Percentiles rank a stretch among this genome's conserved stretches.
Conservation (phyloP, 768 basidiomycete species). For the Amanita thiersii region DNA sequence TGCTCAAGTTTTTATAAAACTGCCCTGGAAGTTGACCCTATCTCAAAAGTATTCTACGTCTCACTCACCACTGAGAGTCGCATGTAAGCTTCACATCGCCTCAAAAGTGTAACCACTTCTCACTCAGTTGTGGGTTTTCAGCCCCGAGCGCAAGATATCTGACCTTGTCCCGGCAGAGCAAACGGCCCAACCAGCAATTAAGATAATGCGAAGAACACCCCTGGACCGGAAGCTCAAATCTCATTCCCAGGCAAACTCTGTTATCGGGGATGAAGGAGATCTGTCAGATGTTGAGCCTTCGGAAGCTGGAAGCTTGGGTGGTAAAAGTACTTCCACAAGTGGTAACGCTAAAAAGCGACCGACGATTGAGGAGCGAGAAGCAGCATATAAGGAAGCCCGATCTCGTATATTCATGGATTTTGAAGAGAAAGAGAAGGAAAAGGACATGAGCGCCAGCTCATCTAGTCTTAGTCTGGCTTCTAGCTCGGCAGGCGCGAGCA, state of each 20-base stretch:
- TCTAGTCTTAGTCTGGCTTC: constrained; percentile 67
- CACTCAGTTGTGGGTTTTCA: too few species aligned
- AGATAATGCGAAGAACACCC: constrained; percentile 73
- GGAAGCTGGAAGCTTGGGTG: constrained; percentile 70
- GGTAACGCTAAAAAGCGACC: constrained; percentile 59
- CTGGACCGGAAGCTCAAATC: constrained; percentile 49
- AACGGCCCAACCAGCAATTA: constrained; percentile 66
- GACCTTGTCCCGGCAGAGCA: constrained; percentile 76
- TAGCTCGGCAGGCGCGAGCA: constrained; percentile 48
- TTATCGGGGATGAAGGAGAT: constrained; percentile 69
- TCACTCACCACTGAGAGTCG: constrained; percentile 53
- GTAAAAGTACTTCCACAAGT: constrained; percentile 55
- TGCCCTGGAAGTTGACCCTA: constrained; percentile 57
- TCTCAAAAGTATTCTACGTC: constrained; percentile 57
- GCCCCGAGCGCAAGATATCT: constrained; percentile 60
- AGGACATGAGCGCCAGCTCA: constrained; percentile 69
- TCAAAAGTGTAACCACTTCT: too few species aligned
- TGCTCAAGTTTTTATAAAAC: constrained; percentile 78
- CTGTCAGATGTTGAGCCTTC: constrained; percentile 75
- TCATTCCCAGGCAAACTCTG: constrained; percentile 66
- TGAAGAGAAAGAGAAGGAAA: constrained; percentile 64
- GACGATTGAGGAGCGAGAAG: constrained; percentile 82
- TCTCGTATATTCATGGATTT: constrained; percentile 83
- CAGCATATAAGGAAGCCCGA: constrained; percentile 83
- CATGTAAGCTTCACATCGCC: constrained; percentile 47